Evolutionary conservation across 306 rosid genomes (phyloP).

Genomic region (Rubus parviflorus): DNA sequence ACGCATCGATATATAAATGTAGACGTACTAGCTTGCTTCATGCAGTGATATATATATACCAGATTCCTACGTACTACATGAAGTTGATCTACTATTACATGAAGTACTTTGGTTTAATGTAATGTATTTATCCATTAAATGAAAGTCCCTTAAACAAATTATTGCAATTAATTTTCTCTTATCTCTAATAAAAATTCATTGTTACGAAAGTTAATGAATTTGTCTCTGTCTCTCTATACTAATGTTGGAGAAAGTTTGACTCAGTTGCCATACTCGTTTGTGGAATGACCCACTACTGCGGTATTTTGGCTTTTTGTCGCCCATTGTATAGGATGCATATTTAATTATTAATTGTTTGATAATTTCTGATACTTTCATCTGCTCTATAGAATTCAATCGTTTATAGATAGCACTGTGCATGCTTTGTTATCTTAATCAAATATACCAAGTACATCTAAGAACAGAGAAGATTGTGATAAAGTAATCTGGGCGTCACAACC

Average conservation of each 20-base stretch:
- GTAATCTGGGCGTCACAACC: no score
- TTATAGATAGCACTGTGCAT: not conserved
- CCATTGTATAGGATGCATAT: not conserved
- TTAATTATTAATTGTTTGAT: not conserved
- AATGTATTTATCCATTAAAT: no score
- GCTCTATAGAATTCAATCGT: not conserved
- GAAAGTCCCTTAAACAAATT: no score
- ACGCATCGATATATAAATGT: no score
- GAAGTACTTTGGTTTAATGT: no score
- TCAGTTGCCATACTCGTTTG: not conserved
- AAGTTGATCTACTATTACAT: no score
- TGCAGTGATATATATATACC: no score
- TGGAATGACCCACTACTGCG: not conserved
- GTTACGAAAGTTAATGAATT: no score
- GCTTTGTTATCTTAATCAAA: not conserved
- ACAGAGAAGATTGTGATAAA: not conserved
- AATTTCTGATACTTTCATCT: not conserved
- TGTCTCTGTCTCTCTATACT: not conserved
- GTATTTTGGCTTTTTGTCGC: not conserved
- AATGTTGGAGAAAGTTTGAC: not conserved
- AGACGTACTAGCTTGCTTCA: no score
- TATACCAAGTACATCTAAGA: not conserved
- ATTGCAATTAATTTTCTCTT: no score
- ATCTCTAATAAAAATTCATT: no score
- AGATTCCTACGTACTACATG: no score